Base-by-base conservation (phyloP, 257 asterid genomes). In the Rauvolfia tetraphylla region DNA sequence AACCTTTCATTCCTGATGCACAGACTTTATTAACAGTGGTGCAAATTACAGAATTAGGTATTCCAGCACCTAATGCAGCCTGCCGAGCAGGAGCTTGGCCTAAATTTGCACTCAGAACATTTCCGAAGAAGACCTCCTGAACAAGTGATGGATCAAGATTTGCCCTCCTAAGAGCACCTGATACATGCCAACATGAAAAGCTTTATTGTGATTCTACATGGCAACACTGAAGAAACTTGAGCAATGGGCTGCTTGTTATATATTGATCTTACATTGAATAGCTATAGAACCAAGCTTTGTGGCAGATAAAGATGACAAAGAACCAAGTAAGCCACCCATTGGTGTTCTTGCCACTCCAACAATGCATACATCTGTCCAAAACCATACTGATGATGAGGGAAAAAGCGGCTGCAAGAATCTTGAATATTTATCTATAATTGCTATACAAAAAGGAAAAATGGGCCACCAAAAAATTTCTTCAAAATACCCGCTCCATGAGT, bases 31-130 rank as follows among this genome's bases (percentile, higher is more conserved):
- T 92, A 78, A 95, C 81, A 75, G 96, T 88, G 36, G 98, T 95
- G 89, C 99, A 95, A 85, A 88, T 75, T n/a, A 90, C 99, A 5
- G 97, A 86, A 75, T 87, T 70, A 25, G 98, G 99, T 77, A 95
- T 74, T 29, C 97, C 97, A 17, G 98, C 99, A 81, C 97, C 98
- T 72, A 95, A 83, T 63, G 98, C 98, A 79, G 97, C 98, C 82
- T 95, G 98, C 83, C 98, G 87, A n/a, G 98, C 98, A 22, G 98
- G 98, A 80, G 98, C 98, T 88, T 92, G 98, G 78, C 98, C 98
- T 88, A 95, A 88, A 86, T 95, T 95, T n/a, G 98, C 97, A 78
- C 95, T 86, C 34, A 95, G 95, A 79, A 95, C 98, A 81, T 95
- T 95, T 66, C 98, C 98, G 53, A 92, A 91, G 89, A 91, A 95